These are phyloP conservation scores for Ceratorhiza oryzae-sativae DNA, from an alignment of 1,284 basidiomycete species.

Conservation along the genomic window DNA sequence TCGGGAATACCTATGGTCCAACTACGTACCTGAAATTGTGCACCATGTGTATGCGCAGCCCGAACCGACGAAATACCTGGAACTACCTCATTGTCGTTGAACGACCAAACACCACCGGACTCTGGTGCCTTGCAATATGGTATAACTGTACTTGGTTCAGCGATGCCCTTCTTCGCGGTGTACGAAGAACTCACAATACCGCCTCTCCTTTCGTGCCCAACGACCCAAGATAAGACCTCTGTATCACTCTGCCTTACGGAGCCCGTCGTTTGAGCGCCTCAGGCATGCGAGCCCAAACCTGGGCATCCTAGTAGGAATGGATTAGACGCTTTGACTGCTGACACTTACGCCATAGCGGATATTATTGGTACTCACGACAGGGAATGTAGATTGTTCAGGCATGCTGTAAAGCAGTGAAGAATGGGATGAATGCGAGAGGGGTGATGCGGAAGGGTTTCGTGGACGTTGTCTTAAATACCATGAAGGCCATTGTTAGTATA, in stretches of 20 bases:
- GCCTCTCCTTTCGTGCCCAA: slow-evolving; percentile 20
- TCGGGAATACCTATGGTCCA: background rate
- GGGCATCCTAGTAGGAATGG: slow-evolving; percentile 8
- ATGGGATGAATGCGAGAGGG: background rate
- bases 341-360: too few relatives aligned
- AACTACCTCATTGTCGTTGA: slow-evolving; percentile 7
- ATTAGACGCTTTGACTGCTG: background rate
- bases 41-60: background rate
- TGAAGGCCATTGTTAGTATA: background rate
- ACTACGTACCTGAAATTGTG: slow-evolving; percentile 22
- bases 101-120: slow-evolving; percentile 24
- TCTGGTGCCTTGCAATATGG: slow-evolving; percentile 33
- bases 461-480: slow-evolving; percentile 10
- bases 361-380: slow-evolving; percentile 6
- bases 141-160: background rate
- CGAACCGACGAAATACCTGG: slow-evolving; percentile 5
- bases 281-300: slow-evolving; percentile 35
- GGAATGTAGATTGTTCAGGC: background rate
- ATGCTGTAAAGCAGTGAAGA: background rate
- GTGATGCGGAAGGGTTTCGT: too few relatives aligned
- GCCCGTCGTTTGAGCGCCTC: background rate
- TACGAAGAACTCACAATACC: background rate
- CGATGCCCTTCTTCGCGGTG: background rate
- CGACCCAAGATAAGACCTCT: slow-evolving; percentile 27
- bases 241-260: background rate